Evolutionary conservation across 208 protist species (phyloP).

Genomic region (Acanthamoeba divionensis): DNA sequence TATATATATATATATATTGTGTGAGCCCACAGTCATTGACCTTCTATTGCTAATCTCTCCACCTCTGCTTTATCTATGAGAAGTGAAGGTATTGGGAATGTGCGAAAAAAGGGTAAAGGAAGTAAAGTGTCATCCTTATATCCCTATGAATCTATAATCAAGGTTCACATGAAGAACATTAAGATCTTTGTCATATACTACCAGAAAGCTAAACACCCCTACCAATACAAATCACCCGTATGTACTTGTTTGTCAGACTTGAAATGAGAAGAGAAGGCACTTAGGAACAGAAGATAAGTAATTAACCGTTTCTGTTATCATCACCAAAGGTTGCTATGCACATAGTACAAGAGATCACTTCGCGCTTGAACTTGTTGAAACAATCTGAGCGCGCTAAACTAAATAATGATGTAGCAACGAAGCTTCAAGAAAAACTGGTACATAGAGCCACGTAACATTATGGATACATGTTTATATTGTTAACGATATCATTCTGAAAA

Average conservation of each 20-base stretch:
- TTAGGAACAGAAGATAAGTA: neutral
- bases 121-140: neutral
- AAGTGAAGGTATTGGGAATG: neutral
- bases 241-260: neutral
- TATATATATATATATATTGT: neutral
- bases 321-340: neutral
- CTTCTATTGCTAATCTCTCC: neutral
- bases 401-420: neutral
- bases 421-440: neutral
- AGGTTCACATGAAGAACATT: neutral
- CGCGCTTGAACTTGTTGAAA: neutral
- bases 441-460: too few species aligned
- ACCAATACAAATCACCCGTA: neutral
- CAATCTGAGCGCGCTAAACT: neutral
- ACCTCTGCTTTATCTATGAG: neutral
- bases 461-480: too few species aligned
- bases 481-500: too few species aligned
- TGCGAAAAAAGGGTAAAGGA: neutral
- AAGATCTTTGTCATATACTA: slow-evolving; percentile 13
- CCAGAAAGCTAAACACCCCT: neutral
- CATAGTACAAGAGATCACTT: slow-evolving; percentile 1
- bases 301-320: neutral
- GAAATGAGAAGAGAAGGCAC: neutral
- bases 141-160: neutral
- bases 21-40: neutral